phyloP scores from a whole-genome alignment of 1,284 basidiomycete species.

The Hemileia vastatrix region DNA sequence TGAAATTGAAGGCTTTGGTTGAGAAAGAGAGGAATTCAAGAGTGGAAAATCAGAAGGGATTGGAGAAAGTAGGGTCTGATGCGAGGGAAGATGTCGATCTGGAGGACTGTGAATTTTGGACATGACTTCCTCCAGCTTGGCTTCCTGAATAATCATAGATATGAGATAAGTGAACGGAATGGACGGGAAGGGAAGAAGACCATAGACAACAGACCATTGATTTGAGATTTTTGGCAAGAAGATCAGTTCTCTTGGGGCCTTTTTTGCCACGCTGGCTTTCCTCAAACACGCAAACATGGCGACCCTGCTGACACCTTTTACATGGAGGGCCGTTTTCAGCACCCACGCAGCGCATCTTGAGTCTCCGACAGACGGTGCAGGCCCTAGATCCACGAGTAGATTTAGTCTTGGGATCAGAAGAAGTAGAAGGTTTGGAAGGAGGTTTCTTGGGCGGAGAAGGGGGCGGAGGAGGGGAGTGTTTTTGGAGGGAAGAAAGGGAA shows the following conservation, averaged over 20 bases:
- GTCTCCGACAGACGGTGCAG: slow-evolving; percentile 83
- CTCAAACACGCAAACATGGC: slow-evolving; percentile 67
- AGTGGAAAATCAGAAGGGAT: too few relatives aligned
- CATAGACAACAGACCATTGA: background rate
- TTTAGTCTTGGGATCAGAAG: slow-evolving; percentile 35
- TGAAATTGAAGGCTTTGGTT: too few relatives aligned
- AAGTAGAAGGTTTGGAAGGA: background rate
- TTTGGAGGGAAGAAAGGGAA: too few relatives aligned
- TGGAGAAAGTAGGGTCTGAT: too few relatives aligned
- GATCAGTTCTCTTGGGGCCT: slow-evolving; percentile 43
- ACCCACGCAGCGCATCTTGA: slow-evolving; percentile 98
- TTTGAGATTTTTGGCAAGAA: background rate
- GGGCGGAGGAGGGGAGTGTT: too few relatives aligned
- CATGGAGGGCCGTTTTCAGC: slow-evolving; percentile 85
- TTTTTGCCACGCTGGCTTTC: slow-evolving; percentile 87
- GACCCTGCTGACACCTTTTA: slow-evolving; percentile 49
- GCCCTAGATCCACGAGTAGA: slow-evolving; percentile 53
- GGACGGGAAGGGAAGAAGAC: background rate
- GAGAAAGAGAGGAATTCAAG: too few relatives aligned
- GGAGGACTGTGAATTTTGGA: slow-evolving; percentile 49
- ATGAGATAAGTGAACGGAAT: background rate
- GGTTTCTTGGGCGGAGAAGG: background rate
- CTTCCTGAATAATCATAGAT: background rate
- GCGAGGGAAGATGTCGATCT: background rate
- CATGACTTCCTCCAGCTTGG: slow-evolving; percentile 54